Percentiles rank a stretch among this genome's conserved stretches.
Evolutionary conservation across 1,284 basidiomycete species (phyloP).

Genomic region (Cutaneotrichosporon sp.): DNA sequence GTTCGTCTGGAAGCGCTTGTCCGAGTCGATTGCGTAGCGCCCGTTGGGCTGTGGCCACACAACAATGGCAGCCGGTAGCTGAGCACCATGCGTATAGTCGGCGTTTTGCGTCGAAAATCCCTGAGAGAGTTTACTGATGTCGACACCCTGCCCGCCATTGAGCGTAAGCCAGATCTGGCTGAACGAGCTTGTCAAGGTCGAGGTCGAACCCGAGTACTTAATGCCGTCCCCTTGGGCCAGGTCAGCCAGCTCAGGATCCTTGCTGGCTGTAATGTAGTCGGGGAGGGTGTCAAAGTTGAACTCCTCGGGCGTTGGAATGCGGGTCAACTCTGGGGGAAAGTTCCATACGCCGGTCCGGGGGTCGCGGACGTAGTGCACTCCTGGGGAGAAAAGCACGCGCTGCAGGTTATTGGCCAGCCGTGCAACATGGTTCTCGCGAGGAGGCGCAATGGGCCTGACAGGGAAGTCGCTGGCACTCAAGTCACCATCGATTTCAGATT

Average conservation of each 20-base stretch:
- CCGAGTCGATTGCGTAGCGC: conserved; percentile 76
- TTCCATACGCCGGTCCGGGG: conserved; percentile 84
- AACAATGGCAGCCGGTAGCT: conserved; percentile 71
- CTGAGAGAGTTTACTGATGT: conserved; percentile 61
- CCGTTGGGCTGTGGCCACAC: conserved; percentile 60
- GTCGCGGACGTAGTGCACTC: conserved; percentile 88
- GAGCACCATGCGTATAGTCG: conserved; percentile 75
- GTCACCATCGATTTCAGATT: neutral
- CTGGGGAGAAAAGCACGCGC: conserved; percentile 82
- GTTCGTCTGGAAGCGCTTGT: conserved; percentile 57
- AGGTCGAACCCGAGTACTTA: conserved; percentile 81
- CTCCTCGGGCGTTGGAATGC: conserved; percentile 77
- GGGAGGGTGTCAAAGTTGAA: conserved; percentile 84
- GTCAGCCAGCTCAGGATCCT: conserved; percentile 69
- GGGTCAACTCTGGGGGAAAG: conserved; percentile 66
- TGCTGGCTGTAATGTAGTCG: conserved; percentile 75
- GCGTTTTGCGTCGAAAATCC: conserved; percentile 62
- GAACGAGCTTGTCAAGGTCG: conserved; percentile 80
- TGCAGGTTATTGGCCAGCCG: conserved; percentile 74
- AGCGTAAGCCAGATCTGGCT: conserved; percentile 86
- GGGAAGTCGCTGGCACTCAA: conserved; percentile 10
- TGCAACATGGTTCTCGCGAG: conserved; percentile 58
- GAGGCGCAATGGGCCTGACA: conserved; percentile 51
- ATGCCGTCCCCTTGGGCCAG: conserved; percentile 61
- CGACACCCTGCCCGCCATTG: conserved; percentile 60